A percentile compares a stretch with the other conserved stretches of the same genome.
Evolutionary conservation across 768 basidiomycete species (phyloP).

Genomic region (Phanerodontia chrysosporium): DNA sequence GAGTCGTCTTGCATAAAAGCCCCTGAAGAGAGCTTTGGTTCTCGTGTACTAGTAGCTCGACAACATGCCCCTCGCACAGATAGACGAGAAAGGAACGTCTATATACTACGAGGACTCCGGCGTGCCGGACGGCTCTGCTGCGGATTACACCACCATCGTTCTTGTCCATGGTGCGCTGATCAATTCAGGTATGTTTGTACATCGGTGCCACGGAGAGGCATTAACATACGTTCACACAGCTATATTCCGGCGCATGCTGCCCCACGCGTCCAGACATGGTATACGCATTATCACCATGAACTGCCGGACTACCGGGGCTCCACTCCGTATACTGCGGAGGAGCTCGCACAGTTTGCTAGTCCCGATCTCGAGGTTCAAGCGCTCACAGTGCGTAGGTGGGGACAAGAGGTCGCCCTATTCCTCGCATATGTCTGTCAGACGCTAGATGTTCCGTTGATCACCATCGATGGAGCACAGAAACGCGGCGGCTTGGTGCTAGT

Average conservation of each 20-base stretch:
- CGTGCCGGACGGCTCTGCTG: neutral
- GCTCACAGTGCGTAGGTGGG: neutral
- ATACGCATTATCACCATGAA: slow-evolving; percentile 24
- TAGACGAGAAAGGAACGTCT: slow-evolving; percentile 5
- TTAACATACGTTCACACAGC: neutral
- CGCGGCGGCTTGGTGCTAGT: slow-evolving; percentile 2
- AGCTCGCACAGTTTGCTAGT: slow-evolving; percentile 7
- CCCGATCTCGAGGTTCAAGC: slow-evolving; percentile 1
- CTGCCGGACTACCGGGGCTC: slow-evolving; percentile 27
- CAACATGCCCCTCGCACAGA: slow-evolving; percentile 9
- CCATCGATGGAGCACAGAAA: neutral
- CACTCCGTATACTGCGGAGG: slow-evolving; percentile 15
- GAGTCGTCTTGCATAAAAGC: too few species aligned
- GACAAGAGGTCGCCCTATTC: slow-evolving; percentile 5
- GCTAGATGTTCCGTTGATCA: neutral
- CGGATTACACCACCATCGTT: slow-evolving; percentile 7
- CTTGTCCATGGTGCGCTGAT: slow-evolving; percentile 6
- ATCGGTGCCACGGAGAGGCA: neutral
- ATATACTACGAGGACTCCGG: slow-evolving; percentile 12
- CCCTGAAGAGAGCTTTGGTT: too few species aligned
- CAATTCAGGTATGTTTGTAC: slow-evolving; percentile 3
- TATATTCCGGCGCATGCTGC: slow-evolving; percentile 18
- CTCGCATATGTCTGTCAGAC: neutral
- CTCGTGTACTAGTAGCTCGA: neutral
- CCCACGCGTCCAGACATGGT: slow-evolving; percentile 14